These are phyloP conservation scores for Colletotrichum sp. DNA, from an alignment of 2,329 filamentous ascomycete genomes.

Conservation along the genomic window DNA sequence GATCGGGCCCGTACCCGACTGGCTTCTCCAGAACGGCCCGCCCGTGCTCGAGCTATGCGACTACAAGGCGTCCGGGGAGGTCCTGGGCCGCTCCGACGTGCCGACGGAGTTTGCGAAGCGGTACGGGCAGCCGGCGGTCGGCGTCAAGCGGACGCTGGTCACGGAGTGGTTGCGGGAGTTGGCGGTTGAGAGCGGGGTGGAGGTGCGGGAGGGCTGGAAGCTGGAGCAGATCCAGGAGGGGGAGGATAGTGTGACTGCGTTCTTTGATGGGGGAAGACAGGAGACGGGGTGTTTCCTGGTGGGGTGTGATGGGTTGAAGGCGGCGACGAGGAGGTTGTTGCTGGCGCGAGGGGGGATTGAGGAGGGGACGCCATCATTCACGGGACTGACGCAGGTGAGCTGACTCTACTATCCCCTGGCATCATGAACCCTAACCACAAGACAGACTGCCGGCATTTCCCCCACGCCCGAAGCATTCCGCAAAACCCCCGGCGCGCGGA, in stretches of 20 bases:
- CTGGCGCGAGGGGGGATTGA: conserved; percentile 17
- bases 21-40: not conserved
- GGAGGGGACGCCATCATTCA: conserved; percentile 23
- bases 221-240: conserved; percentile 24
- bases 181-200: conserved; percentile 21
- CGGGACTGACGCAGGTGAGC: conserved; percentile 19
- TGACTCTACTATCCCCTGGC: accelerated
- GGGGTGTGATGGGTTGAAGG: conserved; percentile 28
- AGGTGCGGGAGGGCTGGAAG: conserved; percentile 28
- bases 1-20: conserved; percentile 10
- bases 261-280: conserved; percentile 21
- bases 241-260: conserved; percentile 24
- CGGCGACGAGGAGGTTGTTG: conserved; percentile 19
- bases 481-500: conserved; percentile 16
- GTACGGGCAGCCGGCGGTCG: conserved; percentile 25
- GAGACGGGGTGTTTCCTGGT: conserved; percentile 27
- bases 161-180: conserved; percentile 22
- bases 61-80: conserved; percentile 18
- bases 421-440: not conserved
- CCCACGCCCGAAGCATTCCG: conserved; percentile 18
- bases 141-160: conserved; percentile 24
- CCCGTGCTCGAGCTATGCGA: conserved; percentile 24
- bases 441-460: conserved; percentile 26
- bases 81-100: conserved; percentile 23
- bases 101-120: conserved; percentile 20